phyloP scores from a whole-genome alignment of 1,284 basidiomycete species.

The Puccinia coronata region DNA sequence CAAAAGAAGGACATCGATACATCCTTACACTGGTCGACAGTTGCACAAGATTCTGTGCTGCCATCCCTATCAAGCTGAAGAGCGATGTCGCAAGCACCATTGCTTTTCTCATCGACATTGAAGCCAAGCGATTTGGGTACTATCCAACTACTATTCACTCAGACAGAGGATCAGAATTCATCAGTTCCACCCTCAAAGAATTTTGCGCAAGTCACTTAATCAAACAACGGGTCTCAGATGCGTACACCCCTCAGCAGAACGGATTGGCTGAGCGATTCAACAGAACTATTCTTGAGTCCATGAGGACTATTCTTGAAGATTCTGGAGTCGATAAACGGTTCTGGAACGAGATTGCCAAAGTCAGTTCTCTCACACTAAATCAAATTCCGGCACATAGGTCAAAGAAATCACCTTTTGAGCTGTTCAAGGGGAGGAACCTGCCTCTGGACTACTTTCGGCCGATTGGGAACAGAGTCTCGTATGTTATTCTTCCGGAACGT shows the following conservation, averaged over 20 bases:
- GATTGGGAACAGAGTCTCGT: not conserved
- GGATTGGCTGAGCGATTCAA: not conserved
- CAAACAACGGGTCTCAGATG: not conserved
- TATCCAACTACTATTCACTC: not conserved
- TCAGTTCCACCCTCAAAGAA: not conserved
- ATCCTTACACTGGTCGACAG: not conserved
- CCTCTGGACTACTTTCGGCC: not conserved
- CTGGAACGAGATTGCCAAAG: not conserved
- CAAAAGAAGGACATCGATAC: not conserved
- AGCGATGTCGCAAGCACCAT: not conserved
- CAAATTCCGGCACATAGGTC: not conserved
- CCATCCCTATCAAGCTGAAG: not conserved
- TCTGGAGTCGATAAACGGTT: not conserved
- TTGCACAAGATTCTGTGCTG: not conserved
- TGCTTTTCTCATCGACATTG: not conserved
- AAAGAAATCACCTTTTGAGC: not conserved
- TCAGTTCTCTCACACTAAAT: not conserved
- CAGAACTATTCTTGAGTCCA: not conserved
- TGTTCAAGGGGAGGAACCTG: not conserved
- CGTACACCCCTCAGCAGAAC: constrained; percentile 15
- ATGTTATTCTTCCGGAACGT: not conserved
- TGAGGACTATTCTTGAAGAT: not conserved
- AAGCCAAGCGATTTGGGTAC: not conserved
- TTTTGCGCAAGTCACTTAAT: not conserved
- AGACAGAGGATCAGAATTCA: not conserved